Evolutionary conservation across 805 yeast genomes (phyloP).

Genomic region (Candida arabinofermentans): DNA sequence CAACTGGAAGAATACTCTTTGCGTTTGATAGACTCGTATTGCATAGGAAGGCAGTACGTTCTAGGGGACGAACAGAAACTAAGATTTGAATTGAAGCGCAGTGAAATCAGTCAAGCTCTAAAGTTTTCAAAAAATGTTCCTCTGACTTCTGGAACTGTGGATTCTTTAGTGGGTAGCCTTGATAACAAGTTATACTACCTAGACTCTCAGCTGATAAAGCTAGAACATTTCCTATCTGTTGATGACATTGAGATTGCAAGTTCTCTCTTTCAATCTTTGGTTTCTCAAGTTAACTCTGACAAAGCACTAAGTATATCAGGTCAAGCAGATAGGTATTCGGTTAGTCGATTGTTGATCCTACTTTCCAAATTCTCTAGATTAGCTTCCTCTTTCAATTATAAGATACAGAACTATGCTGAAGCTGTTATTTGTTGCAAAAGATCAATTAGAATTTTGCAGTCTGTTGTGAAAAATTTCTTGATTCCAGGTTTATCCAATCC

Average conservation of each 20-base stretch:
- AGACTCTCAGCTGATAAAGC: constrained; percentile 26
- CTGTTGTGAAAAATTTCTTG: constrained; percentile 43
- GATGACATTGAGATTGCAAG: constrained; percentile 21
- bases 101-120: constrained; percentile 4
- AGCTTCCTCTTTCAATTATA: constrained; percentile 24
- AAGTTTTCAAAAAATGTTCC: constrained; percentile 8
- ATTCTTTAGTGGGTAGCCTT: constrained; percentile 12
- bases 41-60: not conserved
- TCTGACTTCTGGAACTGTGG: not conserved
- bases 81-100: constrained; percentile 2
- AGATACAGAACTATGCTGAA: constrained; percentile 20
- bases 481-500: constrained; percentile 9
- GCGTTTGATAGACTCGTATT: constrained; percentile 11
- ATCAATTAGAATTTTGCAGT: constrained; percentile 48
- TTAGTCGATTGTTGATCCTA: constrained; percentile 18
- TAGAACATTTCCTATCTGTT: constrained; percentile 25
- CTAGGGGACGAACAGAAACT: constrained; percentile 3
- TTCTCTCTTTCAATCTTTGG: constrained; percentile 22
- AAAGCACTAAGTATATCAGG: constrained; percentile 28
- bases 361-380: constrained; percentile 36
- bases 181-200: constrained; percentile 15
- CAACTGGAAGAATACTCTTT: constrained; percentile 11
- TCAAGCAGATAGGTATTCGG: constrained; percentile 17
- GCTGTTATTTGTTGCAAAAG: constrained; percentile 41
- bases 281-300: constrained; percentile 14